phyloP scores from a whole-genome alignment of 345 rosid genomes.

The Streptanthus diversifolius region DNA sequence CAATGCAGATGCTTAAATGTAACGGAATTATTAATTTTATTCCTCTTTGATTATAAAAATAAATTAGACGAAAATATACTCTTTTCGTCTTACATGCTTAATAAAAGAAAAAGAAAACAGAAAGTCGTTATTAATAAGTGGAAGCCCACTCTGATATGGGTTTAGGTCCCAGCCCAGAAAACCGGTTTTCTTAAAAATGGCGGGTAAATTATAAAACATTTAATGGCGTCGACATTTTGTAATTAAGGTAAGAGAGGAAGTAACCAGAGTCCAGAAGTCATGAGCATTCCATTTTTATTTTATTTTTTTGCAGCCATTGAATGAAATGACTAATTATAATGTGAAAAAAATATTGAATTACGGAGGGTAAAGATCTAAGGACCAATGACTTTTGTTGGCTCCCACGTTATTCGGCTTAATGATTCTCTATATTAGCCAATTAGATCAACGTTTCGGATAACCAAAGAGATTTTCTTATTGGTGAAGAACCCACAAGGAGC shows the following conservation, averaged over 20 bases:
- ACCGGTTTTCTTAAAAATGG: constrained; percentile 4
- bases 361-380: constrained; percentile 5
- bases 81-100: background rate
- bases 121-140: background rate
- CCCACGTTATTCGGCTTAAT: background rate
- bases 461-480: background rate
- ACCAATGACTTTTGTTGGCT: background rate
- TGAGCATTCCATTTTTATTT: background rate
- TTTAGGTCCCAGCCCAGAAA: too few species aligned
- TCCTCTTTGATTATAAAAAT: background rate
- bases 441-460: background rate
- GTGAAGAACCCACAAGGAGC: background rate
- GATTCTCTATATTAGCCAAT: constrained; percentile 6
- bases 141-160: background rate
- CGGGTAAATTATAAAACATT: background rate
- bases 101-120: background rate
- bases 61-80: background rate
- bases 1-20: constrained; percentile 4
- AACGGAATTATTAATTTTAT: background rate
- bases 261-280: background rate
- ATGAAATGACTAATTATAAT: constrained; percentile 2
- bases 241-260: background rate
- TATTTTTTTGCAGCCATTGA: background rate
- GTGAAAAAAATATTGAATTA: background rate
- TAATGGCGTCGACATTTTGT: background rate